Percentiles rank a stretch among this genome's conserved stretches.
Conservation (phyloP, 345 rosid species). For the Capsella bursapastoris region DNA sequence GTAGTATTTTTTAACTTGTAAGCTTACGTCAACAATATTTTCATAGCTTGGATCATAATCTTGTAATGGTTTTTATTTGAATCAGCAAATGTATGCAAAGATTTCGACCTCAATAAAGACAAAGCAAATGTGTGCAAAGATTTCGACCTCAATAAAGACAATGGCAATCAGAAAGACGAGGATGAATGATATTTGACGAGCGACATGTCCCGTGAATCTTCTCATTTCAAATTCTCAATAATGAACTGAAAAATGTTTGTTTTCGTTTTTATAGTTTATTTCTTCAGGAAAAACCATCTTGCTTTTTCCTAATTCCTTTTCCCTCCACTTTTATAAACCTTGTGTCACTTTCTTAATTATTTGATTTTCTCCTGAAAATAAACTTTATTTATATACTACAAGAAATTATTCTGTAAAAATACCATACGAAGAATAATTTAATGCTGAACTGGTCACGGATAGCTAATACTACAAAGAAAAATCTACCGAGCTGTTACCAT, state of each 20-base stretch:
- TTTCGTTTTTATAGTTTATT: too few species aligned
- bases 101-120: too few species aligned
- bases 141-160: background rate
- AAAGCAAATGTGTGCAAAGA: too few species aligned
- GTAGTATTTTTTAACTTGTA: background rate
- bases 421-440: too few species aligned
- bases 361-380: background rate
- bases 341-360: background rate
- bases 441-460: too few species aligned
- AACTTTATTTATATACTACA: background rate
- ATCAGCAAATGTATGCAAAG: background rate
- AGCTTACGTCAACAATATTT: background rate
- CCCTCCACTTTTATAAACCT: background rate
- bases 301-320: background rate
- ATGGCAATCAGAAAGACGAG: too few species aligned
- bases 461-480: too few species aligned
- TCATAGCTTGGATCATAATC: slow-evolving; percentile 1
- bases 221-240: background rate
- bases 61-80: background rate
- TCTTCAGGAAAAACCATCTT: background rate
- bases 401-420: too few species aligned
- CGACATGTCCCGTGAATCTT: background rate
- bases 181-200: background rate
- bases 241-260: background rate
- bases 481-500: too few species aligned